Evolutionary conservation across 2,329 filamentous ascomycete species (phyloP), one percentile per base, ranked within the genome.

Genomic region (Fusarium sp.): DNA sequence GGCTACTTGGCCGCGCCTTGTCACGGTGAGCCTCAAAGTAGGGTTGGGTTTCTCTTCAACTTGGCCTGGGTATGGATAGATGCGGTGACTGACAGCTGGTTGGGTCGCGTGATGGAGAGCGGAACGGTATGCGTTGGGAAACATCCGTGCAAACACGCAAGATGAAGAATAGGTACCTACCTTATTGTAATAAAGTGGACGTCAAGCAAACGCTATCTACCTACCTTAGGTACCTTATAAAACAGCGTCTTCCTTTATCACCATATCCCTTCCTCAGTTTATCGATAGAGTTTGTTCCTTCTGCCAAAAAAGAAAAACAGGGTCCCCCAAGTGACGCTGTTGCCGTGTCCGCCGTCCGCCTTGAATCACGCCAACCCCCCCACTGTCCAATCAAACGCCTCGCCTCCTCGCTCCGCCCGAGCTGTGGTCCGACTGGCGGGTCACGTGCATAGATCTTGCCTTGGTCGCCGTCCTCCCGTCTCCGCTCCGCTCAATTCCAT

Each of bases 401-500:
- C 12, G 9, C 12, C 12, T 23, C 8, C 26, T 49, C 48, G 39
- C 39, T 56, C 44, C 14, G 21, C 24, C 38, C 66, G 38, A 49
- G 38, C 61, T 46, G 56, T 57, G 44, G 51, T 56, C 51, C 58
- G 40, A 63, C 42, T 64, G 46, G 14, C 39, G 46, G 47, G 56
- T 76, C 75, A 76, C 75, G 75, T 76, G 75, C 49, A 38, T 24
- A 21, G 61, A 70, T 67, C 64, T 74, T n/a, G 59, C 60, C 60
- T 63, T 63, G 30, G 66, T 72, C 67, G 61, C 68, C 73, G 65
- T 70, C 71, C 72, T 74, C 67, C 67, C 70, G 63, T 67, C 68
- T 77, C 75, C 74, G 71, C 72, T 69, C 70, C 68, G 73, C 62
- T 71, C 70, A 68, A 68, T 68, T 67, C 73, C 67, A 72, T 70